Evolutionary conservation across 1,139 yeast species (phyloP), one percentile per base, ranked within the genome.

Genomic region (Zygosaccharomyces pseudobailii): DNA sequence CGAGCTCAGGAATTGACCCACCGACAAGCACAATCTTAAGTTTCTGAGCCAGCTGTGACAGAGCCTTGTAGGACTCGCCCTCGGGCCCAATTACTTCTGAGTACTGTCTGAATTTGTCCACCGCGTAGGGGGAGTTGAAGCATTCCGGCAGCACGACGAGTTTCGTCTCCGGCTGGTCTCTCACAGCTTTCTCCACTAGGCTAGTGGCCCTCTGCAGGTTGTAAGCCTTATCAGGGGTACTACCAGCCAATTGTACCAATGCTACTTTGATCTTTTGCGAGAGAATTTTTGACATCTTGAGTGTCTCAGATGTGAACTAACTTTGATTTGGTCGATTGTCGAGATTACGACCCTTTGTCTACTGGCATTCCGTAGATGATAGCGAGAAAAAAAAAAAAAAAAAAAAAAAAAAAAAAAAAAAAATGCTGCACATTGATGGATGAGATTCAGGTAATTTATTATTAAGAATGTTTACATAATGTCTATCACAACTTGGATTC

Each of bases 41-140:
- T 49, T 79, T 73, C 52, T 74, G 75, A 17, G 97, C 96, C 53
- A 87, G 63, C 0, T 68, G 63, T 0, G 88, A 73, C 43, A 90
- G 70, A 42, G 85, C 76, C 42, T 66, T 54, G 6, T 62, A 57
- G 4, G 67, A 59, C n/a, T 28, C 87, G 76, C 41, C 95, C 80
- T 60, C 83, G 82, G 95, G 42, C 69, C 59, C 43, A 37, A 82
- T 78, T 7, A 60, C 55, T 65, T 90, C 97, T 7, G 96, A 89
- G 63, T 90, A 90, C 53, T 86, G 80, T 24, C 85, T 79, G 68
- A 92, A 92, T 51, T 92, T 85, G 50, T 80, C 80, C 25, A 88
- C 96, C 0, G 95, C 84, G 62, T 92, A 92, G 4, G 97, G 97
- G 1, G 97, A 86, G 67, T 90, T 90, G 78, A 90, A 92, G 69